Conservation (phyloP, 2,329 filamentous ascomycete species). For the Cordyceps militaris region DNA sequence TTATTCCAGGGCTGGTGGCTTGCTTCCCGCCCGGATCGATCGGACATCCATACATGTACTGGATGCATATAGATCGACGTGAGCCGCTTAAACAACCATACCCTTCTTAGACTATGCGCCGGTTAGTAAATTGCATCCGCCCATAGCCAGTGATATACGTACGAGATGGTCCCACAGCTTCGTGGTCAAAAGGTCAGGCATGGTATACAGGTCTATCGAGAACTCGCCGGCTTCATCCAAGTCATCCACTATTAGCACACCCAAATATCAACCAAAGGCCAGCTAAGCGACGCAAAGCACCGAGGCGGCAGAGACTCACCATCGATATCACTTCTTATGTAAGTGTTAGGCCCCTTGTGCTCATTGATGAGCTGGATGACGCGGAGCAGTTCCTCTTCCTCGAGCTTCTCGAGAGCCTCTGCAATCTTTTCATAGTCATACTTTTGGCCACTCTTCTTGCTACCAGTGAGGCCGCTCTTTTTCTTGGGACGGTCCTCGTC, state of each 20-base stretch:
- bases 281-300: constrained; percentile 13
- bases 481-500: constrained; percentile 59
- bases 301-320: constrained; percentile 49
- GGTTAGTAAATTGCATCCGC: background rate
- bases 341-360: constrained; percentile 88
- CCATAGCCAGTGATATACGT: constrained; percentile 21
- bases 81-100: constrained; percentile 24
- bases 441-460: constrained; percentile 70
- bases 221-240: constrained; percentile 74
- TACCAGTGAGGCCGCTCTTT: constrained; percentile 44
- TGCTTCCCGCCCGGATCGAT: background rate
- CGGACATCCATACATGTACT: background rate
- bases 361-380: constrained; percentile 98
- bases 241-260: constrained; percentile 29
- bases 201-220: constrained; percentile 95
- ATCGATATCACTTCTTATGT: constrained; percentile 95
- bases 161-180: constrained; percentile 87
- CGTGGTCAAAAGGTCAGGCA: constrained; percentile 81
- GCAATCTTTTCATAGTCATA: constrained; percentile 94
- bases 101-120: constrained; percentile 33
- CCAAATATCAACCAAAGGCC: constrained; percentile 16
- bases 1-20: background rate
- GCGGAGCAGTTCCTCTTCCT: constrained; percentile 87
- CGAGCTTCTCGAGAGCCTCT: constrained; percentile 79
- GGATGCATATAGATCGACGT: background rate